Base-by-base conservation (phyloP, 1,139 yeast genomes). In the Nakaseomyces kungkrabaensis region DNA sequence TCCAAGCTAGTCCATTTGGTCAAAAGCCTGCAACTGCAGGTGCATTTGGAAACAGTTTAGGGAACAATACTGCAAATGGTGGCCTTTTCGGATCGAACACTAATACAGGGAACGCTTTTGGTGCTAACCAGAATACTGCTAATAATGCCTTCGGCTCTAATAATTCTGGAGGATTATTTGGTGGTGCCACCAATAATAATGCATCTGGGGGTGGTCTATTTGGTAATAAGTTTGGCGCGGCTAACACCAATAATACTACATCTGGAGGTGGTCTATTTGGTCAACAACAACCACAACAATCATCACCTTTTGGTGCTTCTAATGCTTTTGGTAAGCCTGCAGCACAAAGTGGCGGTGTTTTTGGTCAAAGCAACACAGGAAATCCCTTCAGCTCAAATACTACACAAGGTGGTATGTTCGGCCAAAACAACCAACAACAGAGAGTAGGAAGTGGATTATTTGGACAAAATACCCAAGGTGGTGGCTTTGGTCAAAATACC, bases 401-500 rank as follows among this genome's bases (percentile, higher is more conserved):
- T 17, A 56, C 43, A 49, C 36, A 37, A n/a, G 37, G 33, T 5
- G 37, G 33, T 29, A 45, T 52, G 8, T 46, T 46, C 13, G 48
- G 48, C 59, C 74, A 74, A 8, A 56, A 53, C 42, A 63, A 59
- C 53, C 59, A 48, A 13, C 40, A 38, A 26, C 45, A 29, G 5
- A 34, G 45, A n/a, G 13, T 51, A n/a, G 62, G 63, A 4, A 64
- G 64, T 11, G 46, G 43, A 8, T 37, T 34, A 31, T 38, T 38
- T 10, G 42, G 42, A 29, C 40, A 13, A 33, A 37, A 33, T 2
- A 36, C 13, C 42, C 33, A 47, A 26, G 70, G 72, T 26, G 71
- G 76, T 3, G 58, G 73, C 11, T 75, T 77, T 66, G 79, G 79
- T n/a, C 59, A 61, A 22, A 68, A 66, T 7, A 10, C 7, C 54